phyloP scores from a whole-genome alignment of 2,329 filamentous ascomycete species.

The Penicillium sp. region DNA sequence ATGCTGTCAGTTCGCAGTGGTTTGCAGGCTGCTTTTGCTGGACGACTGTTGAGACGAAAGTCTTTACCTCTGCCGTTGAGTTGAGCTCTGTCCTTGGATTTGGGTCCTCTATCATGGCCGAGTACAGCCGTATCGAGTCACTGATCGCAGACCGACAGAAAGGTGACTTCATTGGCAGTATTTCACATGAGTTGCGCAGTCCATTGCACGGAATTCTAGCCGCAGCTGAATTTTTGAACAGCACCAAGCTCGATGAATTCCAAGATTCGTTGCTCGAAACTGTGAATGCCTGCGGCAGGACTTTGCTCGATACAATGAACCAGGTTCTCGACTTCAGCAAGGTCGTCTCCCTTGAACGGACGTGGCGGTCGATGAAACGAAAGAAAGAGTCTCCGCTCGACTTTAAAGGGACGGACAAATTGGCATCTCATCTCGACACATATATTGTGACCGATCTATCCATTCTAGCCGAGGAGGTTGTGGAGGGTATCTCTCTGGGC shows the following conservation, averaged over 20 bases:
- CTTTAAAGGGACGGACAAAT: constrained; percentile 28
- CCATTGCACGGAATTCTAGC: constrained; percentile 45
- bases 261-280: constrained; percentile 42
- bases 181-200: constrained; percentile 45
- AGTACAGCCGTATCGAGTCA: constrained; percentile 44
- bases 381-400: constrained; percentile 28
- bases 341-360: constrained; percentile 44
- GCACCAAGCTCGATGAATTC: constrained; percentile 40
- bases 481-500: constrained; percentile 55
- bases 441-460: constrained; percentile 44
- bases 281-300: constrained; percentile 43
- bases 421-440: constrained; percentile 35
- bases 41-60: constrained; percentile 37
- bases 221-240: constrained; percentile 42
- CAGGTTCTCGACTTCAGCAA: constrained; percentile 53
- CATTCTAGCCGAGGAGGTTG: constrained; percentile 52
- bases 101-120: constrained; percentile 44
- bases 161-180: constrained; percentile 45
- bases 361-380: constrained; percentile 34
- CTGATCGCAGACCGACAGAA: constrained; percentile 45
- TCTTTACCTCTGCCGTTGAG: constrained; percentile 39
- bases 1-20: constrained; percentile 49
- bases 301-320: constrained; percentile 45
- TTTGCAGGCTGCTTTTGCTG: constrained; percentile 48
- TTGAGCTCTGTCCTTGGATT: constrained; percentile 43